These are phyloP conservation scores for Piper longum DNA, from an alignment of 164 flowering plant species.

Conservation along the genomic window DNA sequence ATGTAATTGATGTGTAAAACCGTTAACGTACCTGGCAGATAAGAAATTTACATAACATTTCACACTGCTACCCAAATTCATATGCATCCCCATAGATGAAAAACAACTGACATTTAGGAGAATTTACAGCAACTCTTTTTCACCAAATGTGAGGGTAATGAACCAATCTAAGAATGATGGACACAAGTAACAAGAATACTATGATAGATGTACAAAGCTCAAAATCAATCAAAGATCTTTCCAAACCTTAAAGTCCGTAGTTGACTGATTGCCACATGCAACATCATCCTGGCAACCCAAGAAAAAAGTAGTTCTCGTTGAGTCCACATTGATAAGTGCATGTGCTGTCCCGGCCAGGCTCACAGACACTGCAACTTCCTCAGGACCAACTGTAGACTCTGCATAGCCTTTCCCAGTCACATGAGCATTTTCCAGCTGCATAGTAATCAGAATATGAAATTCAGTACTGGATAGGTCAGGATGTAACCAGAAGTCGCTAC, in stretches of 20 bases:
- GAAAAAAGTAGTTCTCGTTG: constrained; percentile 42
- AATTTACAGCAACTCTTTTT: neutral
- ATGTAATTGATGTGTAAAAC: too few relatives aligned
- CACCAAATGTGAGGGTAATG: neutral
- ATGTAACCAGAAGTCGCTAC: too few relatives aligned
- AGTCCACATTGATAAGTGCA: constrained; percentile 63
- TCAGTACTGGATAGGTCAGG: neutral
- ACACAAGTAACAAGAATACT: neutral
- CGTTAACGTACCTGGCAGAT: too few relatives aligned
- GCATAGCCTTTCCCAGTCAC: constrained; percentile 46
- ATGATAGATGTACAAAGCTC: neutral
- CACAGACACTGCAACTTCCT: constrained; percentile 68
- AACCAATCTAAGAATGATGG: neutral
- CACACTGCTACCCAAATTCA: too few relatives aligned
- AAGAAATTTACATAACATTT: too few relatives aligned
- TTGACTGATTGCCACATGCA: constrained; percentile 30
- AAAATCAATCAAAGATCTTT: constrained; percentile 40
- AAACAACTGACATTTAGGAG: neutral
- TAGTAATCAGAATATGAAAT: constrained; percentile 1
- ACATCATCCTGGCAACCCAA: constrained; percentile 72
- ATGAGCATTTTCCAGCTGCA: constrained; percentile 60
- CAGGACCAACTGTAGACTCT: constrained; percentile 48
- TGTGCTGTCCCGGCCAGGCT: constrained; percentile 78
- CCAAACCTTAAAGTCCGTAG: constrained; percentile 71
- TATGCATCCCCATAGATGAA: too few relatives aligned